Evolutionary conservation across 257 asterid genomes (phyloP).

Genomic region (Leptodermis oblonga): DNA sequence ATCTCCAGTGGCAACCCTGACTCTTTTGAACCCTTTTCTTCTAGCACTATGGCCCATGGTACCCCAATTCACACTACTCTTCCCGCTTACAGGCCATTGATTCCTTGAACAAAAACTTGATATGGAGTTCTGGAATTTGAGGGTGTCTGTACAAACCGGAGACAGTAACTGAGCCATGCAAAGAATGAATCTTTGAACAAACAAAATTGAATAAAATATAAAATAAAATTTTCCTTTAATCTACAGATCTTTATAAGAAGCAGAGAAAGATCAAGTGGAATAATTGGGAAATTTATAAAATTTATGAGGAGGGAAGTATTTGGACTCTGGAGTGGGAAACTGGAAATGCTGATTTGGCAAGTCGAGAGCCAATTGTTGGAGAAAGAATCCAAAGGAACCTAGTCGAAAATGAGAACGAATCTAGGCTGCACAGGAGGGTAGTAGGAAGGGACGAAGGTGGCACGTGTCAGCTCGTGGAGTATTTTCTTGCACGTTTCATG

Average conservation of each 20-base stretch:
- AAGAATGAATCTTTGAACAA: neutral
- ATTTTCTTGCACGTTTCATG: conserved; percentile 36
- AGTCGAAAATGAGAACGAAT: conserved; percentile 23
- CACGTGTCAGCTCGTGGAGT: conserved; percentile 51
- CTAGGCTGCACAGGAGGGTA: conserved; percentile 11
- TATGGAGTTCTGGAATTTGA: conserved; percentile 51
- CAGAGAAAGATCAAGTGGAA: conserved; percentile 8
- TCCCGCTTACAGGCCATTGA: conserved; percentile 29
- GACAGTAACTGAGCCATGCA: conserved; percentile 50
- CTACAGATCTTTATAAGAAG: neutral
- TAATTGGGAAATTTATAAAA: conserved; percentile 12
- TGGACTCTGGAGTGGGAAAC: conserved; percentile 20
- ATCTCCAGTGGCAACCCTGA: conserved; percentile 54
- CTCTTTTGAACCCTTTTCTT: conserved; percentile 43
- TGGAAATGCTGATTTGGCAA: conserved; percentile 55
- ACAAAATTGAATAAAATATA: neutral
- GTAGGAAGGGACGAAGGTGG: conserved; percentile 13
- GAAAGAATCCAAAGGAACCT: conserved; percentile 34
- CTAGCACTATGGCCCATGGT: conserved; percentile 32
- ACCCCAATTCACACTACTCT: conserved; percentile 42
- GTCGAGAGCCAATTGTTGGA: conserved; percentile 40
- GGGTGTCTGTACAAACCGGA: conserved; percentile 68
- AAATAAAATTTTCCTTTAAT: neutral
- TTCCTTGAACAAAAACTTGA: conserved; percentile 43
- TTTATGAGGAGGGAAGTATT: conserved; percentile 47